Evolutionary conservation across 2,329 filamentous ascomycete species (phyloP).

Genomic region (Colletotrichum sidae): DNA sequence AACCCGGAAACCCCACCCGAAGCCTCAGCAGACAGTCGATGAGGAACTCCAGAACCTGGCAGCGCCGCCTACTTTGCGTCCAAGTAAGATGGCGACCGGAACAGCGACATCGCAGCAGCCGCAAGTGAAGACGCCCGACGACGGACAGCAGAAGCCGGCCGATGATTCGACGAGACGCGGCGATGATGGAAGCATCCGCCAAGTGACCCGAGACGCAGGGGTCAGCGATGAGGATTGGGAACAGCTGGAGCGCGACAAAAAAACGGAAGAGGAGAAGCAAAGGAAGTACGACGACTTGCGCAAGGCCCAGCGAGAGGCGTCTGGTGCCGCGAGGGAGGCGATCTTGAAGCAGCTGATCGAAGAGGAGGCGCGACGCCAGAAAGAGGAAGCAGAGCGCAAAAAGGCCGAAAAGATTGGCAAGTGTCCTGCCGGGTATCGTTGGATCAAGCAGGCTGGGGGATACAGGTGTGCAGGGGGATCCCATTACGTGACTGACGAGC

Average conservation of each 20-base stretch:
- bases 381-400: slow-evolving; percentile 51
- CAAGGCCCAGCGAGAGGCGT: slow-evolving; percentile 42
- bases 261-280: slow-evolving; percentile 50
- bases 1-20: not conserved
- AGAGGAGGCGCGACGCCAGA: slow-evolving; percentile 52
- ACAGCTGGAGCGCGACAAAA: slow-evolving; percentile 61
- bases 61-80: not conserved
- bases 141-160: slow-evolving; percentile 2
- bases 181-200: not conserved
- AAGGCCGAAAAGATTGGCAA: slow-evolving; percentile 65
- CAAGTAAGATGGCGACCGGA: too few relatives aligned
- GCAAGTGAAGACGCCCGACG: not conserved
- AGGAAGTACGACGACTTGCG: slow-evolving; percentile 50
- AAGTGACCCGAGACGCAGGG: slow-evolving; percentile 60
- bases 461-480: slow-evolving; percentile 72
- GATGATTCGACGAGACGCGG: slow-evolving; percentile 24
- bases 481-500: slow-evolving; percentile 63
- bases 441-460: slow-evolving; percentile 70
- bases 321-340: slow-evolving; percentile 47
- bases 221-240: slow-evolving; percentile 72
- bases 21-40: not conserved
- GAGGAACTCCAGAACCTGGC: not conserved
- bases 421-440: slow-evolving; percentile 68
- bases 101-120: too few relatives aligned
- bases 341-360: slow-evolving; percentile 51